These are phyloP conservation scores for Lactifluus volemus DNA, from an alignment of 768 basidiomycete genomes.

Conservation along the genomic window DNA sequence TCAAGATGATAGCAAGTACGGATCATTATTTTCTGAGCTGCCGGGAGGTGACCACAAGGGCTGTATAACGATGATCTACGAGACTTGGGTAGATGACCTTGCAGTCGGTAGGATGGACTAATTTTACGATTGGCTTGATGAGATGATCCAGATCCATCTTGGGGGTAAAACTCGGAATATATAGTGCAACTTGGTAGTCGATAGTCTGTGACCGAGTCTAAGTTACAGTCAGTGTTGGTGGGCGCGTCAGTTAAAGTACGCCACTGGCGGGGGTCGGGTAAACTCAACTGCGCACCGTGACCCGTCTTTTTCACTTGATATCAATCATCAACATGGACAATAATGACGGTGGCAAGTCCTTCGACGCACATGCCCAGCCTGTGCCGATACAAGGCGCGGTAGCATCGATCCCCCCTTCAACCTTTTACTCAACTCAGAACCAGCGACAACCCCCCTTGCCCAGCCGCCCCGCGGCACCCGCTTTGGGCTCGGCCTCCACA, in stretches of 20 bases:
- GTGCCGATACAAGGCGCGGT: neutral
- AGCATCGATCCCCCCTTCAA: constrained; percentile 24
- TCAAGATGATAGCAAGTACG: too few relatives aligned
- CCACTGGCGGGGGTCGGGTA: too few relatives aligned
- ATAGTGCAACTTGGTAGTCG: too few relatives aligned
- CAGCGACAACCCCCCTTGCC: constrained; percentile 30
- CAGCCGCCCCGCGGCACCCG: constrained; percentile 24
- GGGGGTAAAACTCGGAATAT: too few relatives aligned
- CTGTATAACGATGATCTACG: neutral
- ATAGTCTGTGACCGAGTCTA: too few relatives aligned
- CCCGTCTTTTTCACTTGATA: too few relatives aligned
- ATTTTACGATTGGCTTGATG: neutral
- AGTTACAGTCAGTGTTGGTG: too few relatives aligned
- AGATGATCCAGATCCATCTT: neutral
- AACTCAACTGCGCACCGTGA: too few relatives aligned
- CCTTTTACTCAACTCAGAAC: constrained; percentile 11
- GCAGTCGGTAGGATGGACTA: neutral
- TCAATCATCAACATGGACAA: constrained; percentile 1
- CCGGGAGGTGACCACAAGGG: neutral
- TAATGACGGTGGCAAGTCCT: neutral
- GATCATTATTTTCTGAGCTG: neutral
- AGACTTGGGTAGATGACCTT: neutral
- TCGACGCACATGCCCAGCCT: neutral
- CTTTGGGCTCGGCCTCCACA: constrained; percentile 32
- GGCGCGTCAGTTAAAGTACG: too few relatives aligned